Evolutionary conservation across 495 filamentous ascomycete genomes (phyloP), one percentile per base, ranked within the genome.

Genomic region (Parmelia sp.): DNA sequence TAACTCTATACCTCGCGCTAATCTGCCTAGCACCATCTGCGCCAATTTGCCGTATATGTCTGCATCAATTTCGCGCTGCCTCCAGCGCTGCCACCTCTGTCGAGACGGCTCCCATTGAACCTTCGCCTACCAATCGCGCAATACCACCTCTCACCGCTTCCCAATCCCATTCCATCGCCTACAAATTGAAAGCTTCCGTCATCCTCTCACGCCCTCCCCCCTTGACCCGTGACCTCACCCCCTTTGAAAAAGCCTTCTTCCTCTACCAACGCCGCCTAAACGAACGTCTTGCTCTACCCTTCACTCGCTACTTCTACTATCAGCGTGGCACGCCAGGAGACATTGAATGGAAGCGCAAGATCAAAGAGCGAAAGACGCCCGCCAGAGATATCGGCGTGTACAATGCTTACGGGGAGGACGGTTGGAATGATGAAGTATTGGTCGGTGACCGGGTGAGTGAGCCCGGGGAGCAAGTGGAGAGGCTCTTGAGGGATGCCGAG

Each of bases 231-330:
- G 80, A 88, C 58, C 87, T 91, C 23, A 87, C 86, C 39, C 81
- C 89, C 17, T 97, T 99, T 75, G 94, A 99, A 76, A 88, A 90
- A 73, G 80, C 92, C 59, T 97, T 84, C 79, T 94, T 87, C 80
- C 90, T 97, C 74, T 99, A 99, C 79, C 94, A 99, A 77, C 90
- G 90, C 65, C 91, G 94, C 17, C 82, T 99, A 60, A 96, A 99
- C 76, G 94, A 99, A 79, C 91, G 94, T 15, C 80, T 96, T 37
- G 84, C 86, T 15, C 81, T 93, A 12, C 92, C 93, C 3, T 99
- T 99, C 79, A 89, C 88, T 23, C 84, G 88, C 60, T 91, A 90
- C 74, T 94, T 97, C 77, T 99, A 96, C 83, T 96, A 91, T 88
- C 96, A 95, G 81, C 87, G 86, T 67, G 91, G 88, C 69, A 95